phyloP scores from a whole-genome alignment of 106 monocot species.

The Dendrobium huoshanense region DNA sequence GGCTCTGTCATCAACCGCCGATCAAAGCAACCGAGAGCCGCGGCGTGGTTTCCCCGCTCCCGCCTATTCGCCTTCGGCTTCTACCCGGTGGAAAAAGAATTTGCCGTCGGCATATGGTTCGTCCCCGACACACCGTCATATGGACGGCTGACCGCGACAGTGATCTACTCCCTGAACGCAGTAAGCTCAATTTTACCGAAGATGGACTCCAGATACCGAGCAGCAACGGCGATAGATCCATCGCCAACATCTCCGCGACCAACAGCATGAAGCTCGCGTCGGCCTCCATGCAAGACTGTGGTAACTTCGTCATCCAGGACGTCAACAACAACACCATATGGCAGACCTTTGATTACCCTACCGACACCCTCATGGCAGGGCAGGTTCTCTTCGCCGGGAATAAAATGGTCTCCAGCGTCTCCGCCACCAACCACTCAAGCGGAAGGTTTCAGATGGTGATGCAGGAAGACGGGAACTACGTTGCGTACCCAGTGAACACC shows the following conservation, averaged over 20 bases:
- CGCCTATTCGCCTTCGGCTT: conserved; percentile 8
- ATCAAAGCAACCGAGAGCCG: background rate
- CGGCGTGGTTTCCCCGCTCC: conserved; percentile 3
- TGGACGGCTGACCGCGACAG: conserved; percentile 24
- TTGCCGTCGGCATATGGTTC: conserved; percentile 5
- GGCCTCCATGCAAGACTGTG: conserved; percentile 16
- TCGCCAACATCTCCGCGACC: background rate
- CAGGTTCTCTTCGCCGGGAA: background rate
- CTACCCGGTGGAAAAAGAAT: background rate
- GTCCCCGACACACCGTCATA: conserved; percentile 3
- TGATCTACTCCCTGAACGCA: background rate
- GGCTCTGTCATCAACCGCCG: background rate
- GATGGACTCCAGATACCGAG: conserved; percentile 13
- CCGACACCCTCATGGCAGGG: conserved; percentile 20
- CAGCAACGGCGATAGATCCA: background rate
- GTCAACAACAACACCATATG: background rate
- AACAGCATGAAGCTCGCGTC: background rate
- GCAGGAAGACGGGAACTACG: conserved; percentile 7
- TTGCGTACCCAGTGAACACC: conserved; percentile 4
- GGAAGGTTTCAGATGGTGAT: conserved; percentile 18
- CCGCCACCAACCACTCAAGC: conserved; percentile 1
- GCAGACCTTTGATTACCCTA: conserved; percentile 13
- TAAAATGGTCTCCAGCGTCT: conserved; percentile 15
- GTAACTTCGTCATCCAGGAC: conserved; percentile 25
- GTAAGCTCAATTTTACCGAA: background rate